Base-by-base conservation (phyloP, 1,139 yeast genomes). In the Blastobotrys ciferrii region DNA sequence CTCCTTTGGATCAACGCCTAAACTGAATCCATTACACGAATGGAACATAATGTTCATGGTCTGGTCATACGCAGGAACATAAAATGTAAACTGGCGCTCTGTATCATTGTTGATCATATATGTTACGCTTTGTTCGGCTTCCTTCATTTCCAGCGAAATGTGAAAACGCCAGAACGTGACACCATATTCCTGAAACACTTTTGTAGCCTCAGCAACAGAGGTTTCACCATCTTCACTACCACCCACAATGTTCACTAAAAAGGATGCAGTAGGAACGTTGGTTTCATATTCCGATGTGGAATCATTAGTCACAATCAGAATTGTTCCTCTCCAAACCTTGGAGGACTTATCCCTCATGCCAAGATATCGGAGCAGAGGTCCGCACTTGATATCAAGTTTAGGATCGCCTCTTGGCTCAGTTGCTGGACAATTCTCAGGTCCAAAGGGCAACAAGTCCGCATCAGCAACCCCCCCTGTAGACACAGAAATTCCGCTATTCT, bases 1-100 rank as follows among this genome's bases (percentile, higher is more conserved):
- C 13, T 70, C 69, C 1, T 70, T 62, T 1, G 96, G 82, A 51
- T 82, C 87, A 1, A 87, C 84, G 2, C 77, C 79, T 46, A 87
- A 67, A 1, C 95, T 85, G 65, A 89, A 91, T n/a, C 97, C 98
- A 63, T 91, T 92, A 69, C 98, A 91, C 3, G 96, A 87, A 65
- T 77, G 84, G 32, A 91, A 82, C 66, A 88, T 75, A 4, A 84
- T 76, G 65, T 88, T 89, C 88, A 88, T 85, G 15, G 87, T 75
- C 64, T 83, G 81, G 7, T 68, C 59, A 1, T 58, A 57, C 1
- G 81, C 71, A 0, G 95, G 94, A 2, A 86, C 54, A 59, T 65
- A 82, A 59, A 85, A 85, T 50, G 72, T 73, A 55, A 59, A 72
- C 25, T 66, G 67, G 58, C 72, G 74, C 33, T 69, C 68, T 13